These are phyloP conservation scores for Onygenales sp. DNA, from an alignment of 2,329 filamentous ascomycete genomes.

Conservation along the genomic window DNA sequence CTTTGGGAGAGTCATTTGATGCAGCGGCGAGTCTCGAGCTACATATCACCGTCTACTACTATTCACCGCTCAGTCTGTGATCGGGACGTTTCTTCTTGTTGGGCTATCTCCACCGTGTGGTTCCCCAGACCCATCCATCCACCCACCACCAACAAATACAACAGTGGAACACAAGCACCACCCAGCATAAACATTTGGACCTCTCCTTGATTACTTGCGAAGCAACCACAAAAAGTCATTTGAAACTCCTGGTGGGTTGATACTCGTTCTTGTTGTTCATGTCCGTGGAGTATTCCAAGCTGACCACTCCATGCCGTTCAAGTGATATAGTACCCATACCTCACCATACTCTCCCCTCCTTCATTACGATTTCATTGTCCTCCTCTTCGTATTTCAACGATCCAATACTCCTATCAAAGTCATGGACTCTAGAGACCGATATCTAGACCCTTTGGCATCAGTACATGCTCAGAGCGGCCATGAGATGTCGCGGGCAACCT, in stretches of 20 bases:
- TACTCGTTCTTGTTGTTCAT: background rate
- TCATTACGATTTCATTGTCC: background rate
- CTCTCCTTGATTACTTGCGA: background rate
- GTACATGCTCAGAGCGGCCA: slow-evolving; percentile 17
- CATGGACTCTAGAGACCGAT: slow-evolving; percentile 12
- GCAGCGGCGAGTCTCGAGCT: background rate
- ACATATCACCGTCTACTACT: background rate
- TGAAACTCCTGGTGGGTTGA: background rate
- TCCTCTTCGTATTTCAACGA: background rate
- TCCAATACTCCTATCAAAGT: background rate
- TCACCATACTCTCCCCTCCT: background rate
- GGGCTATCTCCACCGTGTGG: background rate
- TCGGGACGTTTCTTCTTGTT: background rate
- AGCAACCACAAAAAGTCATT: background rate
- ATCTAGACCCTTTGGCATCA: slow-evolving; percentile 8
- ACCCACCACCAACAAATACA: background rate
- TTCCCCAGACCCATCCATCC: no score
- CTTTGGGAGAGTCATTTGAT: background rate
- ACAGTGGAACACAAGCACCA: background rate
- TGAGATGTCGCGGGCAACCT: slow-evolving; percentile 73
- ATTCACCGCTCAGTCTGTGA: background rate
- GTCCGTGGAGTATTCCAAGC: background rate
- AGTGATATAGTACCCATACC: background rate
- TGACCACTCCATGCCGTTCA: background rate
- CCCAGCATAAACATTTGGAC: no score